phyloP scores from a whole-genome alignment of 495 filamentous ascomycete species.

The Trichoderma virens region DNA sequence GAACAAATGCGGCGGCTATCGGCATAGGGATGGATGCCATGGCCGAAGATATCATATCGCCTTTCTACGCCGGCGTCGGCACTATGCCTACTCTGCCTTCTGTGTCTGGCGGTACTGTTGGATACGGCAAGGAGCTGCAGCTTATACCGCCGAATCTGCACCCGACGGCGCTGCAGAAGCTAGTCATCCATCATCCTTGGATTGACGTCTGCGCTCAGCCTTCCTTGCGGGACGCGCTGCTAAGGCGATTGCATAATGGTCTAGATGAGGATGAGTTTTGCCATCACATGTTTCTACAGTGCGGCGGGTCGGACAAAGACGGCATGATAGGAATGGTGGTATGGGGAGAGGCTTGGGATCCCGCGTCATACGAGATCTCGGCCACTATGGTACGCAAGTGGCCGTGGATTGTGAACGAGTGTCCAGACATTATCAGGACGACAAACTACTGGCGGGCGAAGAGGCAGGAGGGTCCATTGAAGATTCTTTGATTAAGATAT shows the following conservation, averaged over 20 bases:
- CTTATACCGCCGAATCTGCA: background rate
- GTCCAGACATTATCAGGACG: background rate
- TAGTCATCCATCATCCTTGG: background rate
- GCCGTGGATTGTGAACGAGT: background rate
- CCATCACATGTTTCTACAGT: background rate
- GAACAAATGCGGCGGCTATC: background rate
- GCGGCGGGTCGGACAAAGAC: background rate
- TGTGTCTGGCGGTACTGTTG: background rate
- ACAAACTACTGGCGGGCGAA: background rate
- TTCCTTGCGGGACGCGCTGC: background rate
- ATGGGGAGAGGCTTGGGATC: background rate
- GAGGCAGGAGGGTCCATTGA: background rate
- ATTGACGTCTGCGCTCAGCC: background rate
- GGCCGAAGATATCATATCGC: background rate
- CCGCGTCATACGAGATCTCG: background rate
- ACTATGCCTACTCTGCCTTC: background rate
- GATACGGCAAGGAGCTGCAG: background rate
- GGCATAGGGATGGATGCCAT: background rate
- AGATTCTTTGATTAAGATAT: background rate
- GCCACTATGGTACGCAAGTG: background rate
- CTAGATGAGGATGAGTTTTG: background rate
- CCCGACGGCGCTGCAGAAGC: background rate
- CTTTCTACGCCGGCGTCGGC: background rate
- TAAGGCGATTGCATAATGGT: background rate
- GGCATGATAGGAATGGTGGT: constrained; percentile 5